phyloP scores from a whole-genome alignment of 768 basidiomycete genomes.

The Trametes sanguinea region DNA sequence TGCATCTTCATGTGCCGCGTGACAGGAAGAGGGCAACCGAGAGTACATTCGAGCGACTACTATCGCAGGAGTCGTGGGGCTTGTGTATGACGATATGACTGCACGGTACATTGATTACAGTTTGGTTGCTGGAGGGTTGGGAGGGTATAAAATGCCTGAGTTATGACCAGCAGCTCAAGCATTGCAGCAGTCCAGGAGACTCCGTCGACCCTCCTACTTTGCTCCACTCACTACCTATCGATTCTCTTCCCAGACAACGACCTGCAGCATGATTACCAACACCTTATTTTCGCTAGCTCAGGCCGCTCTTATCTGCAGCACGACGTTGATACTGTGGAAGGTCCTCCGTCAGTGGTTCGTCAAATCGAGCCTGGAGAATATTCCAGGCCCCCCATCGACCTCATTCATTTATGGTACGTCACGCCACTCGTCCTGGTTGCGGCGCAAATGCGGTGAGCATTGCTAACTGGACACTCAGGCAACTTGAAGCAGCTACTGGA shows the following conservation, averaged over 20 bases:
- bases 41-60: not conserved
- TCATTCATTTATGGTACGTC: constrained; percentile 20
- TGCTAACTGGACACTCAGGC: constrained; percentile 5
- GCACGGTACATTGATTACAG: not conserved
- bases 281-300: not conserved
- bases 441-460: not conserved
- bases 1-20: not conserved
- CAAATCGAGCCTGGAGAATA: constrained; percentile 21
- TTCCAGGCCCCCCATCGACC: constrained; percentile 20
- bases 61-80: too few relatives aligned
- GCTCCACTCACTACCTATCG: not conserved
- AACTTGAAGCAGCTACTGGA: constrained; percentile 15
- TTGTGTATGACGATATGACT: not conserved
- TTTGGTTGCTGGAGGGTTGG: too few relatives aligned
- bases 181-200: not conserved
- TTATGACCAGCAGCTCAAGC: too few relatives aligned
- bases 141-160: not conserved
- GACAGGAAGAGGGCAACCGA: not conserved
- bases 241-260: not conserved
- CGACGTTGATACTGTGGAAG: constrained; percentile 13
- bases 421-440: too few relatives aligned
- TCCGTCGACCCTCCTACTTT: too few relatives aligned
- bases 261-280: not conserved
- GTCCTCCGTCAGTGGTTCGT: constrained; percentile 4
- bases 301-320: not conserved